A percentile compares a stretch with the other conserved stretches of the same genome.
These are phyloP conservation scores for Xerocomellus amylosporus DNA, from an alignment of 768 basidiomycete species.

Conservation along the genomic window DNA sequence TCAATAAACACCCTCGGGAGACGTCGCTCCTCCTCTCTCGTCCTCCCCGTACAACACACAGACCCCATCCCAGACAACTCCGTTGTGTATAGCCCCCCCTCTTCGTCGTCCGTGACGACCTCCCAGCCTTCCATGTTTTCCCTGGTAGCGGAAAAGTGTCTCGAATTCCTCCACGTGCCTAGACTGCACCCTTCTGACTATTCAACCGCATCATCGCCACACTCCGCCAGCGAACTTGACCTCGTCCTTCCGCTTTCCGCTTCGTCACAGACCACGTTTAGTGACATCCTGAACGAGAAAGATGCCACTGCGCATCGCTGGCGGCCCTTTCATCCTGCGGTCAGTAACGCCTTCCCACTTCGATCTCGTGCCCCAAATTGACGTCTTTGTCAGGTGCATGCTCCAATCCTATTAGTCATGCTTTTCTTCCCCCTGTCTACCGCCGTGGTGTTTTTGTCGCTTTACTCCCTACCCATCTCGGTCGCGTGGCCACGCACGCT, in stretches of 20 bases:
- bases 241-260: slow-evolving; percentile 56
- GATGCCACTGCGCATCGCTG: slow-evolving; percentile 27
- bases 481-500: slow-evolving; percentile 74
- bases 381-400: slow-evolving; percentile 41
- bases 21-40: slow-evolving; percentile 50
- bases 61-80: slow-evolving; percentile 8
- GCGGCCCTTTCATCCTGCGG: slow-evolving; percentile 34
- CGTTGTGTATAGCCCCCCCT: neutral
- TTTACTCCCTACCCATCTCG: slow-evolving; percentile 64
- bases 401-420: slow-evolving; percentile 67
- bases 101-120: slow-evolving; percentile 10
- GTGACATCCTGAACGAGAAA: slow-evolving; percentile 43
- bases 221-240: slow-evolving; percentile 39
- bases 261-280: slow-evolving; percentile 46
- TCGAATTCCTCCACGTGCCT: slow-evolving; percentile 51
- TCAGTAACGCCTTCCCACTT: slow-evolving; percentile 22
- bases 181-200: slow-evolving; percentile 39
- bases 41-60: slow-evolving; percentile 32
- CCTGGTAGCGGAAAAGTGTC: slow-evolving; percentile 47
- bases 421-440: slow-evolving; percentile 72
- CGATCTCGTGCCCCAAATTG: slow-evolving; percentile 7
- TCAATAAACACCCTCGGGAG: slow-evolving; percentile 54
- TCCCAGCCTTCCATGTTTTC: slow-evolving; percentile 48
- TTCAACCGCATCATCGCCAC: slow-evolving; percentile 48
- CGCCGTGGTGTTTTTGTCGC: slow-evolving; percentile 41